phyloP scores from a whole-genome alignment of 1,284 basidiomycete species.

The Puccinia coronata region DNA sequence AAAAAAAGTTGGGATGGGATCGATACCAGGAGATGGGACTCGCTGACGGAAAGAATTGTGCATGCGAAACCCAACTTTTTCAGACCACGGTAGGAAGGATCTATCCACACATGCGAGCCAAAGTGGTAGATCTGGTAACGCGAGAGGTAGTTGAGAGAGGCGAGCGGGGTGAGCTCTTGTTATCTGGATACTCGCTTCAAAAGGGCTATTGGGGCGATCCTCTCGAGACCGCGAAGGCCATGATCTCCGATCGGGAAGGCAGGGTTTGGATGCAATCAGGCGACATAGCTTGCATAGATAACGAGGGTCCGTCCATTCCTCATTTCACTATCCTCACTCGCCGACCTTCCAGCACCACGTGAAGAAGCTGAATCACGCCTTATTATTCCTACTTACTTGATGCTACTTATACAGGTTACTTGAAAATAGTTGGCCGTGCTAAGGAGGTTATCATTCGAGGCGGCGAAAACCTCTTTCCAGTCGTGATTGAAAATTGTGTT shows the following conservation, averaged over 20 bases:
- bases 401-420: too few relatives aligned
- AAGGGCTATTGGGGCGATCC: slow-evolving; percentile 50
- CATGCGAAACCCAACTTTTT: neutral
- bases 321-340: neutral
- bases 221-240: slow-evolving; percentile 36
- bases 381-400: too few relatives aligned
- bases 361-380: too few relatives aligned
- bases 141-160: neutral
- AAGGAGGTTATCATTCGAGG: slow-evolving; percentile 52
- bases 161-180: slow-evolving; percentile 48
- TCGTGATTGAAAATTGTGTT: slow-evolving; percentile 49
- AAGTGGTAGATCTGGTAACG: slow-evolving; percentile 49
- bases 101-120: slow-evolving; percentile 45
- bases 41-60: neutral
- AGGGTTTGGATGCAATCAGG: slow-evolving; percentile 50
- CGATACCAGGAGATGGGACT: neutral
- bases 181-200: slow-evolving; percentile 48
- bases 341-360: too few relatives aligned
- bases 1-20: too few relatives aligned
- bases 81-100: slow-evolving; percentile 51
- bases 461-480: slow-evolving; percentile 51
- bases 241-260: slow-evolving; percentile 44
- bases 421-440: slow-evolving; percentile 50
- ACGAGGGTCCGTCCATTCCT: slow-evolving; percentile 33
- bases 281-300: slow-evolving; percentile 49